Evolutionary conservation across 768 basidiomycete species (phyloP), one percentile per base, ranked within the genome.

Genomic region (Neoboletus subvelutipes): DNA sequence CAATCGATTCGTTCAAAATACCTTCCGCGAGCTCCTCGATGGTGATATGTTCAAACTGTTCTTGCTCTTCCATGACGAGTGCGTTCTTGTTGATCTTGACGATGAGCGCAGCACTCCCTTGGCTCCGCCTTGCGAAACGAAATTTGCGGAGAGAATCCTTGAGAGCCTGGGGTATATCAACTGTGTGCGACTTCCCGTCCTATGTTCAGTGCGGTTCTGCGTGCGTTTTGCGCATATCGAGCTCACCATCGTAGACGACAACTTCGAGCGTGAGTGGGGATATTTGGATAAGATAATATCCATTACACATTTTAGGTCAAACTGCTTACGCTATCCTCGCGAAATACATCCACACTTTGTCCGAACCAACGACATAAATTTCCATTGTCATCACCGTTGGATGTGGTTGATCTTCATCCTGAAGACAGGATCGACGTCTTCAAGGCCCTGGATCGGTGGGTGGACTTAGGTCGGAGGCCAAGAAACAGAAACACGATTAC

Each of bases 21-120:
- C 94, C 94, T 75, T 94, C 87, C n/a, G 83, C 90, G 37, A 98
- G 83, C 17, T 95, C 92, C 64, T 90, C 88, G 55, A 94, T 83
- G 54, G 79, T 80, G 57, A 91, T 86, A 57, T 83, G 75, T 66
- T 88, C 86, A 61, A 90, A 86, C 67, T 87, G 84, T 53, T 93
- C 90, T 33, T 86, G 88, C 65, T 92, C 87, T 68, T 89, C 87
- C 87, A 97, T 88, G 61, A 84, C 67, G 56, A 95, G 80, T 64
- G 85, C 78, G 40, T 78, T 72, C 78, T 91, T 94, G 80, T 94
- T 88, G 75, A 95, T 92, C 83, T 94, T 95, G 73, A 95, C 85
- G 63, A 93, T 76, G 52, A 95, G 77, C 17, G 92, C 93, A 26
- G 91, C 87, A 63, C 80, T 87, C 39, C 86, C 88, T 20, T 79